Percentiles rank a stretch among this genome's conserved stretches.
phyloP scores from a whole-genome alignment of 2,329 filamentous ascomycete species.

The Exophiala sp. region DNA sequence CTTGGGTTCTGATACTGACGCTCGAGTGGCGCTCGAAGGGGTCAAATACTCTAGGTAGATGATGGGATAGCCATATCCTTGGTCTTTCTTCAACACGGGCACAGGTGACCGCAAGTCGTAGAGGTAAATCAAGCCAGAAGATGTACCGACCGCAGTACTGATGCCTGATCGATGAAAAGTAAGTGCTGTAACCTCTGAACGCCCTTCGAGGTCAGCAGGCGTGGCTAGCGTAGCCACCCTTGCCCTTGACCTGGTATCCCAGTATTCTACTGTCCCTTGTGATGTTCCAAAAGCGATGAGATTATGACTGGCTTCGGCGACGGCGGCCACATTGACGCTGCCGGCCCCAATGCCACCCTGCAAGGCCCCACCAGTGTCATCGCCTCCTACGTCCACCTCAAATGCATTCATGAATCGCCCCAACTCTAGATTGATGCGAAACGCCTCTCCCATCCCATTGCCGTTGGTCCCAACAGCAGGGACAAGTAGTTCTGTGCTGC shows the following conservation, averaged over 20 bases:
- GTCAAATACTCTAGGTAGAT: conserved; percentile 71
- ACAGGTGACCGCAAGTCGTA: conserved; percentile 88
- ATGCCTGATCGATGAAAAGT: conserved; percentile 82
- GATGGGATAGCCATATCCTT: conserved; percentile 91
- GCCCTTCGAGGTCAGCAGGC: conserved; percentile 39
- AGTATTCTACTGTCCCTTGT: conserved; percentile 93
- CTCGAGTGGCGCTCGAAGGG: conserved; percentile 65
- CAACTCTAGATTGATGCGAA: conserved; percentile 83
- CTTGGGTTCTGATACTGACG: conserved; percentile 66
- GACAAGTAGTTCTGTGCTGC: conserved; percentile 78
- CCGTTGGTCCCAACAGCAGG: conserved; percentile 82
- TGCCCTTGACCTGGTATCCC: conserved; percentile 82
- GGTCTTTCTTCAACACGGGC: conserved; percentile 85
- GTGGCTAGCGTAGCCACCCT: conserved; percentile 72
- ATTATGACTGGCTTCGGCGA: conserved; percentile 86
- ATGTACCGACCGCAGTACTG: conserved; percentile 81
- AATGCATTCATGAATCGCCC: conserved; percentile 94
- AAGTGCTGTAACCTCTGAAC: conserved; percentile 74
- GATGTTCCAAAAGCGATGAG: conserved; percentile 91
- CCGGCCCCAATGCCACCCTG: conserved; percentile 85
- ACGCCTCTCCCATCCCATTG: conserved; percentile 87
- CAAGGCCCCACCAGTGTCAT: conserved; percentile 74
- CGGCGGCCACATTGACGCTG: conserved; percentile 79
- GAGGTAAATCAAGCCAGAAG: conserved; percentile 79
- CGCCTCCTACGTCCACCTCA: conserved; percentile 82